These are phyloP conservation scores for Wakefieldia striispora DNA, from an alignment of 768 basidiomycete species.

Conservation along the genomic window DNA sequence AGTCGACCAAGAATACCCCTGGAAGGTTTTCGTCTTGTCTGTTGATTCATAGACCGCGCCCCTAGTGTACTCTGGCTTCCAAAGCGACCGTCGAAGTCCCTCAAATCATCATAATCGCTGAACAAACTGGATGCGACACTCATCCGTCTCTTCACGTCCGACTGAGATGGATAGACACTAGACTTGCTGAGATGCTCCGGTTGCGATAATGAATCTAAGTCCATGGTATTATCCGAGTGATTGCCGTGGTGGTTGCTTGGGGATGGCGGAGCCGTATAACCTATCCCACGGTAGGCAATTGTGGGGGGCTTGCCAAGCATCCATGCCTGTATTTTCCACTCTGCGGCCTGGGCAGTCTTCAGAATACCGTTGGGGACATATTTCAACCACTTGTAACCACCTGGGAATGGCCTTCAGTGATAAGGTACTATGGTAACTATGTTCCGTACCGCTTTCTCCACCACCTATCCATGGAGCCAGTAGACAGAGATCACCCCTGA, in stretches of 20 bases:
- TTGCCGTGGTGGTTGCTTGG: constrained; percentile 28
- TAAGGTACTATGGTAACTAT: background rate
- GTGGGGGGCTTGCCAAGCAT: constrained; percentile 95
- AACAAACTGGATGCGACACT: constrained; percentile 72
- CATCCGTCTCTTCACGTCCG: constrained; percentile 53
- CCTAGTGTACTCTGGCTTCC: constrained; percentile 77
- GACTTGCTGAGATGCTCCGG: constrained; percentile 18
- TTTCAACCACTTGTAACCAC: constrained; percentile 94
- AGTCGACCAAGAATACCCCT: constrained; percentile 65
- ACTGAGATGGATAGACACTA: constrained; percentile 28
- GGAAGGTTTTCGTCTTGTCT: constrained; percentile 57
- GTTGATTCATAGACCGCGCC: constrained; percentile 37
- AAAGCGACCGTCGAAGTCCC: constrained; percentile 85
- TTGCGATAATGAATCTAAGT: constrained; percentile 21
- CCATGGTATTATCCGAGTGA: constrained; percentile 18
- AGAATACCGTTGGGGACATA: constrained; percentile 92
- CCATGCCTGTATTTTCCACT: constrained; percentile 97
- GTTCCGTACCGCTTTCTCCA: constrained; percentile 74
- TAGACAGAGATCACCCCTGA: constrained; percentile 82
- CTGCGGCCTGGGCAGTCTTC: constrained; percentile 93
- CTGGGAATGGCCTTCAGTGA: constrained; percentile 35
- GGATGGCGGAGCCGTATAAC: constrained; percentile 56
- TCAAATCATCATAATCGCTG: constrained; percentile 85
- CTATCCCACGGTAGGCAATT: constrained; percentile 81
- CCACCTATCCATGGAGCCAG: constrained; percentile 97